Evolutionary conservation across 768 basidiomycete species (phyloP).

Genomic region (Mycena galopus): DNA sequence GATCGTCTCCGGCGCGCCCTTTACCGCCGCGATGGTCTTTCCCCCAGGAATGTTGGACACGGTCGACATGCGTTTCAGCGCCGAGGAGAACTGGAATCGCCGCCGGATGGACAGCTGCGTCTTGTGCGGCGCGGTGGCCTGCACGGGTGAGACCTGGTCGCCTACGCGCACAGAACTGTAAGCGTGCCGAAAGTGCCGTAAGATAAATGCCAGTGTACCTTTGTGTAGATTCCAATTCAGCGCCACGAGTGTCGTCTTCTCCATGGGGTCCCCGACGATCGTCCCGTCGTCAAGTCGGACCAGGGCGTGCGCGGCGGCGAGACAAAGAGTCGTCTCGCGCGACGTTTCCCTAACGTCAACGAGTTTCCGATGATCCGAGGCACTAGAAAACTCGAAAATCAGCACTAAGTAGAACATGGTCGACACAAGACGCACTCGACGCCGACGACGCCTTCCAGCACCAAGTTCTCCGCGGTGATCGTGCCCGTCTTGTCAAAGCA

Average conservation of each 20-base stretch:
- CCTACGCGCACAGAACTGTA: constrained; percentile 59
- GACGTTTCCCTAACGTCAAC: constrained; percentile 83
- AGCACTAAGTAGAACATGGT: constrained; percentile 26
- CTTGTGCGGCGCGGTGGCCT: constrained; percentile 66
- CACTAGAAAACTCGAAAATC: constrained; percentile 53
- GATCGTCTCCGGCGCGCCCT: constrained; percentile 98
- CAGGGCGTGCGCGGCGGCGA: constrained; percentile 95
- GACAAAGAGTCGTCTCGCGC: constrained; percentile 84
- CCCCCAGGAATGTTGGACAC: constrained; percentile 76
- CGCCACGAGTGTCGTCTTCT: constrained; percentile 93
- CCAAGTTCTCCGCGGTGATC: constrained; percentile 95
- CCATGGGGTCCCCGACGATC: constrained; percentile 98
- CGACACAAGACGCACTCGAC: constrained; percentile 75
- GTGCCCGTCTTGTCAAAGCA: constrained; percentile 99
- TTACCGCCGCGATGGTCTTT: constrained; percentile 79
- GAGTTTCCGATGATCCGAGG: constrained; percentile 71
- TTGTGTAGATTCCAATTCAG: constrained; percentile 88
- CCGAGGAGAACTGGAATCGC: constrained; percentile 98
- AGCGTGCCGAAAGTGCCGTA: neutral
- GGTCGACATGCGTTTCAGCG: constrained; percentile 98
- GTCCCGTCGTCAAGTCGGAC: constrained; percentile 95
- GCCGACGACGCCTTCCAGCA: constrained; percentile 94
- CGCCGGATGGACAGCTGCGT: constrained; percentile 82
- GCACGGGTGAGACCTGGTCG: constrained; percentile 76
- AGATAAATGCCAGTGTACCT: constrained; percentile 55